phyloP scores from a whole-genome alignment of 306 rosid genomes.

The Cicer cuneatum region DNA sequence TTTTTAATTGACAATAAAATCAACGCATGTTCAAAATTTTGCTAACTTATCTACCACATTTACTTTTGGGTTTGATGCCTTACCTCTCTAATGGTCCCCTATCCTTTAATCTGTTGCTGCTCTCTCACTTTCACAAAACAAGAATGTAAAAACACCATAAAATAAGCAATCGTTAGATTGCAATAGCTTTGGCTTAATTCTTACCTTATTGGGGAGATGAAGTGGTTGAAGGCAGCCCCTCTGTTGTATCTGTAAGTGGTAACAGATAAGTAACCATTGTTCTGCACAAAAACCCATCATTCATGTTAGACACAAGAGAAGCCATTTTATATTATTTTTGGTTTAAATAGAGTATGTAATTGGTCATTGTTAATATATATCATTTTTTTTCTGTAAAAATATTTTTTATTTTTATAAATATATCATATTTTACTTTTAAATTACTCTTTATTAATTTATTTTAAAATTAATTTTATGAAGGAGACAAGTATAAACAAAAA shows the following conservation, averaged over 20 bases:
- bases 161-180: conserved; percentile 46
- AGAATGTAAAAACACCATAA: conserved; percentile 39
- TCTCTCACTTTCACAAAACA: conserved; percentile 49
- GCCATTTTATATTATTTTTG: no score
- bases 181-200: conserved; percentile 33
- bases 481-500: no score
- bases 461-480: no score
- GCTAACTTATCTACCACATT: conserved; percentile 43
- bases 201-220: conserved; percentile 42
- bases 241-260: conserved; percentile 6
- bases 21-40: conserved; percentile 23
- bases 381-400: no score
- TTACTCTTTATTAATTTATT: no score
- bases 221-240: conserved; percentile 3
- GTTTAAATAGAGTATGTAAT: no score
- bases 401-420: no score
- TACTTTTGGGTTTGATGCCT: conserved; percentile 40
- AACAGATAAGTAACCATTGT: background rate
- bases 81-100: conserved; percentile 44
- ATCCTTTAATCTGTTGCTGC: background rate
- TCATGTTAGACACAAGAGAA: no score
- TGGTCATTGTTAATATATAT: no score
- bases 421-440: no score
- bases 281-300: no score
- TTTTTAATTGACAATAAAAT: conserved; percentile 15